Base-by-base conservation (phyloP, 352 stramenopile genomes). In the Phytopythium boreale region DNA sequence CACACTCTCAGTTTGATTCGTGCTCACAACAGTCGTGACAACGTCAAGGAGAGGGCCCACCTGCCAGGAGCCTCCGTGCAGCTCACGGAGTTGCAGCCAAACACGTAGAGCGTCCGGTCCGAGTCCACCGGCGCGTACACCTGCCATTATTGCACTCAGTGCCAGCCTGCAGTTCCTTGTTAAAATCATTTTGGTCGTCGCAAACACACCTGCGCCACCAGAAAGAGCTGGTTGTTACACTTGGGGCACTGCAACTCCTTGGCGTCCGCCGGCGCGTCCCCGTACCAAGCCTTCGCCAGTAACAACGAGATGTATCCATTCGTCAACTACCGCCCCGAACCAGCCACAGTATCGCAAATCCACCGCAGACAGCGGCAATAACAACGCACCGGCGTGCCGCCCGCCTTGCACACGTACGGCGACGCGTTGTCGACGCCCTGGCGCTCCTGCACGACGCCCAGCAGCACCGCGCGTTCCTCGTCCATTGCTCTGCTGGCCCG, bases 81-180 rank as follows among this genome's bases (percentile, higher is more conserved):
- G 1, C 78, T 75, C n/a, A 81, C 69, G 8, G 87, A 86, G 62
- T 95, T 95, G 75, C 87, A 95, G 12, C 87, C 87, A 63, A 95
- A 95, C 5, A 93, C 74, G 49, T 95, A 95, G 14, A 95, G 69
- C 55, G 87, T 90, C 34, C 87, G 79, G 50, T 91, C 76, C 8
- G 68, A 70, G 20, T 91, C 82, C 20, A 92, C 82, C 10, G 87
- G 84, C 51, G 87, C 84, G 43, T 93, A 95, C 52, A 95, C 77
- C 78, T 93, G 64, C n/a, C 12, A 59, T 56, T 24, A 59, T 56
- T 24, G 44, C 11, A 9, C 39, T 10, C 56, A 39, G 29, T 15
- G 7, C n/a, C n/a, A n/a, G n/a, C n/a, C n/a, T n/a, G n/a, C n/a
- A n/a, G n/a, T n/a, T n/a, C n/a, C n/a, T n/a, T n/a, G n/a, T n/a